Evolutionary conservation across 345 rosid species (phyloP).

Genomic region (Stellera chamaejasme): DNA sequence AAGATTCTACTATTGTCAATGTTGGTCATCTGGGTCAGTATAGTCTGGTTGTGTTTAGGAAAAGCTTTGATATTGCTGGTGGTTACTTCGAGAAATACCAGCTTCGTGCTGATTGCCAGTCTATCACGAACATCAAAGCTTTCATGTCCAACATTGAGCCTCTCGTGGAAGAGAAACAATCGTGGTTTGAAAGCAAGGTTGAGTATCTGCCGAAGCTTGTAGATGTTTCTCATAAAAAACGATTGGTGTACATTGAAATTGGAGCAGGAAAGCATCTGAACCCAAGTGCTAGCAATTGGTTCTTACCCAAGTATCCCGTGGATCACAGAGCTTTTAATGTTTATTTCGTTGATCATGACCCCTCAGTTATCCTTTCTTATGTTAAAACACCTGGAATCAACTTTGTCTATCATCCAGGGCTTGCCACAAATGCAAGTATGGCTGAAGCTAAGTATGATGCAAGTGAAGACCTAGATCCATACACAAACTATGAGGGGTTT

Average conservation of each 20-base stretch:
- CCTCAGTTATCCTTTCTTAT: constrained; percentile 57
- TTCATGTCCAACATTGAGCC: constrained; percentile 50
- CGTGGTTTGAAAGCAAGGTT: constrained; percentile 28
- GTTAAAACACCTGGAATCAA: constrained; percentile 58
- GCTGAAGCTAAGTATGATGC: background rate
- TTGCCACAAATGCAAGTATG: constrained; percentile 33
- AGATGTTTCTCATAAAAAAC: constrained; percentile 36
- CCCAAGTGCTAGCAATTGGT: constrained; percentile 31
- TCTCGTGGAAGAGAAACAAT: constrained; percentile 28
- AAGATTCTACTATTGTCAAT: constrained; percentile 49
- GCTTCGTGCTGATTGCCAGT: constrained; percentile 46
- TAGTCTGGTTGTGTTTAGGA: constrained; percentile 62
- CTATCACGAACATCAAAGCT: constrained; percentile 32
- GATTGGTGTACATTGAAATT: constrained; percentile 44
- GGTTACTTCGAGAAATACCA: constrained; percentile 28
- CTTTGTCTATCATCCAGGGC: constrained; percentile 73
- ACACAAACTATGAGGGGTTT: constrained; percentile 40
- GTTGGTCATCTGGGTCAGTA: constrained; percentile 41
- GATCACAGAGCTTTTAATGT: constrained; percentile 42
- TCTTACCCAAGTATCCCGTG: constrained; percentile 52
- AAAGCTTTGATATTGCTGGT: constrained; percentile 15
- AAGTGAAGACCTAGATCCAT: constrained; percentile 36
- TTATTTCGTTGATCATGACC: constrained; percentile 66
- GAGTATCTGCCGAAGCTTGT: constrained; percentile 50
- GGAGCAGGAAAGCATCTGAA: constrained; percentile 53